Base-by-base conservation (phyloP, 805 yeast species). In the Wickerhamiella brachini region DNA sequence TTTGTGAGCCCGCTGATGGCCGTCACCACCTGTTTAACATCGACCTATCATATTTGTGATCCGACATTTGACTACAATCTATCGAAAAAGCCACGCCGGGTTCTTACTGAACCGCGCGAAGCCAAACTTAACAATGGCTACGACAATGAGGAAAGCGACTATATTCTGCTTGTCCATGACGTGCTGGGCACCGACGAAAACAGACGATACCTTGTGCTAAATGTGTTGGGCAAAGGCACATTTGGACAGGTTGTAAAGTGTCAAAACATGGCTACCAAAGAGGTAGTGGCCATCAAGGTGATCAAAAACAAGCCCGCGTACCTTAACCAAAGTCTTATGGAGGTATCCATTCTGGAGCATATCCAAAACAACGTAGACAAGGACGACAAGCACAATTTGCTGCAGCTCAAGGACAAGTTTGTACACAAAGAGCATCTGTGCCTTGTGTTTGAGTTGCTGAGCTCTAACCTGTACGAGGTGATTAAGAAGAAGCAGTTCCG, bases 181-280 rank as follows among this genome's bases (percentile, higher is more conserved):
- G 80, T 93, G 22, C 69, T 93, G 42, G 97, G 98, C 5, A 74
- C 79, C 3, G 86, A 83, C 58, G 93, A 85, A 57, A 89, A 86
- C 53, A 73, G 89, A 50, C 84, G 85, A 62, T 90, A 89, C 64
- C 73, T 93, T 61, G 96, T 93, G 5, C 70, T 93, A 52, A 97
- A 90, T 65, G 74, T 93, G 15, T 68, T 93, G 43, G 99, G 99
- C 0, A 90, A 89, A 55, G 99, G 99, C 2, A 89, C 98, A 1
- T 93, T 93, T 72, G 98, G 98, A 9, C 97, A 93, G 68, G 99
- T 93, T 46, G 94, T 89, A 43, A 93, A 90, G 68, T 90, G 97
- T 68, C 95, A 86, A 64, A 77, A 77, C 62, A 70, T 83, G 62
- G 65, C 75, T 41, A 85, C 88, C 45, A 93, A 87, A 62, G 90